A percentile compares a stretch with the other conserved stretches of the same genome.
These are phyloP conservation scores for Fraxinus ornus DNA, from an alignment of 305 asterid genomes.

Conservation along the genomic window DNA sequence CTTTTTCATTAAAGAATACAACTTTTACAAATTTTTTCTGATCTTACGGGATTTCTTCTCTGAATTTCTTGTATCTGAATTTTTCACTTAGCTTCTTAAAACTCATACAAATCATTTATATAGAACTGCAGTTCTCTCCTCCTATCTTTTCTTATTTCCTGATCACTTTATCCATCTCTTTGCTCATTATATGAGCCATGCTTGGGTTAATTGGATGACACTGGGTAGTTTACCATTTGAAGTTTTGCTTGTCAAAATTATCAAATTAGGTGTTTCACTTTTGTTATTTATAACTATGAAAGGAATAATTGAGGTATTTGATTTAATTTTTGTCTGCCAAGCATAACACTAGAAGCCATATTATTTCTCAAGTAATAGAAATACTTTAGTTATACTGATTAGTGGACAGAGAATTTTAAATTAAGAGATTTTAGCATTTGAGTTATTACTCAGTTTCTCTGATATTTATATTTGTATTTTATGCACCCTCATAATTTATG, in stretches of 20 bases:
- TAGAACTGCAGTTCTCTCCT: neutral
- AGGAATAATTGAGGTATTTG: neutral
- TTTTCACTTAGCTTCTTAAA: neutral
- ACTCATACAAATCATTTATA: neutral
- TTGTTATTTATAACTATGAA: neutral
- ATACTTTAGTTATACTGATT: neutral
- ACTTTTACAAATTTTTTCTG: neutral
- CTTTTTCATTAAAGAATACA: neutral
- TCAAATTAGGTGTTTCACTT: neutral
- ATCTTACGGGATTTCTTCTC: neutral
- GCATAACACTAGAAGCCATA: neutral
- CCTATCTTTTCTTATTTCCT: neutral
- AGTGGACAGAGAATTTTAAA: neutral
- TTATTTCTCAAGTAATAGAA: neutral
- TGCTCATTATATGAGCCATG: neutral
- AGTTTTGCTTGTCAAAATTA: neutral
- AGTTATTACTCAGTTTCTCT: neutral
- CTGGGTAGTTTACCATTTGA: neutral
- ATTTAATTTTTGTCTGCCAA: neutral
- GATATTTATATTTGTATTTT: neutral
- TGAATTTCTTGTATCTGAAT: neutral
- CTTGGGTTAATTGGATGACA: neutral
- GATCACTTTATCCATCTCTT: neutral
- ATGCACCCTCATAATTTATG: neutral
- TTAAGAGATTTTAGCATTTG: neutral